phyloP scores from a whole-genome alignment of 257 asterid genomes.

The Lycium ferocissimum region DNA sequence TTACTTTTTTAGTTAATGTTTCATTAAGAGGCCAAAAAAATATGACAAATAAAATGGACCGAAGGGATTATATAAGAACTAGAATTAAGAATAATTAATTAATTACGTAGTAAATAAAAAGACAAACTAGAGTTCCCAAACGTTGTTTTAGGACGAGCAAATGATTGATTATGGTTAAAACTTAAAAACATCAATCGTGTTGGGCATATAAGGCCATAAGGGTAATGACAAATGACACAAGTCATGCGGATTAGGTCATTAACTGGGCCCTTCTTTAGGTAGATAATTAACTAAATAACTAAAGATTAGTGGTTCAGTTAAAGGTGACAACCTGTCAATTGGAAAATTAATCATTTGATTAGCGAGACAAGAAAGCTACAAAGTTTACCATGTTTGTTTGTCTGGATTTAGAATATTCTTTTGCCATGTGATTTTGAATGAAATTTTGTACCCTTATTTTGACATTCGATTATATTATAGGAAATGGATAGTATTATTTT shows the following conservation, averaged over 20 bases:
- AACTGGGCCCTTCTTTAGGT: constrained; percentile 16
- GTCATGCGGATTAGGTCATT: constrained; percentile 24
- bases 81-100: background rate
- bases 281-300: constrained; percentile 21
- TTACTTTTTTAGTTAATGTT: too few relatives aligned
- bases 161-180: constrained; percentile 5
- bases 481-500: background rate
- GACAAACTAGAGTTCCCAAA: constrained; percentile 5
- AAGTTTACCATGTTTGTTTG: background rate
- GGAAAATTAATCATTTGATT: constrained; percentile 26
- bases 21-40: too few relatives aligned
- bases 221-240: constrained; percentile 20
- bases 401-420: background rate
- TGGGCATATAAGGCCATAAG: background rate
- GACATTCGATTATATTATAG: background rate
- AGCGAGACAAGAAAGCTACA: constrained; percentile 1
- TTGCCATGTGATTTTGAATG: constrained; percentile 1
- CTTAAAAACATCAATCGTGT: constrained; percentile 1
- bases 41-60: too few relatives aligned
- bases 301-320: background rate
- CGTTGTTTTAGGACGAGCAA: background rate
- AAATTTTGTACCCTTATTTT: background rate
- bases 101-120: background rate
- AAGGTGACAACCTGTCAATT: constrained; percentile 31
- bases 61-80: background rate